Evolutionary conservation across 108 stramenopile genomes (phyloP).

Genomic region (Cyclostephanos invisitatus): DNA sequence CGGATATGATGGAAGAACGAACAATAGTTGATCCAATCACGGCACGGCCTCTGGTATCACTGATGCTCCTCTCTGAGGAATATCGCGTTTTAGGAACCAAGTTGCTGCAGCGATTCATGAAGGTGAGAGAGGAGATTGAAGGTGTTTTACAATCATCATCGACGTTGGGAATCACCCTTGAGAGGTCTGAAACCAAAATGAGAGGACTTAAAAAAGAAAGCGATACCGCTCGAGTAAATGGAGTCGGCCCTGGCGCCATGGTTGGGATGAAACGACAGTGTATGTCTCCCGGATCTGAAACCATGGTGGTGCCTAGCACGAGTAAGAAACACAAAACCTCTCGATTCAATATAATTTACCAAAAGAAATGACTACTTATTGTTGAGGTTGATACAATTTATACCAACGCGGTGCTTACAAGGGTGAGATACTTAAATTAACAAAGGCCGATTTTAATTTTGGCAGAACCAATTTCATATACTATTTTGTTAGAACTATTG

Average conservation of each 20-base stretch:
- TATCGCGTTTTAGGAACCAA: slow-evolving; percentile 16
- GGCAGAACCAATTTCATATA: no score
- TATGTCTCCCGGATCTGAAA: not conserved
- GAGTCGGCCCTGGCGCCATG: not conserved
- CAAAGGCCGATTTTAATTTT: not conserved
- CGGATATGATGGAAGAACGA: slow-evolving; percentile 43
- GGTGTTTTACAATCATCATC: slow-evolving; percentile 22
- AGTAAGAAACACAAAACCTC: not conserved
- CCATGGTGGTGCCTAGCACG: not conserved
- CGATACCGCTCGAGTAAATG: not conserved
- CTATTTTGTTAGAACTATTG: no score
- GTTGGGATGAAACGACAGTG: not conserved
- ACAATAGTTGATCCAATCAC: slow-evolving; percentile 32
- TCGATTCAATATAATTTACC: not conserved
- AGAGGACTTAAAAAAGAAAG: not conserved
- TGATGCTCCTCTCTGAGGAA: slow-evolving; percentile 29
- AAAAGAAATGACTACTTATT: not conserved
- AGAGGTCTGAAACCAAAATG: slow-evolving; percentile 5
- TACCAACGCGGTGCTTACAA: not conserved
- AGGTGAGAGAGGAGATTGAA: slow-evolving; percentile 29
- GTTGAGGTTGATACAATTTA: not conserved
- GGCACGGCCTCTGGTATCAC: slow-evolving; percentile 14
- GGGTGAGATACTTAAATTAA: not conserved
- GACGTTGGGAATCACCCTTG: slow-evolving; percentile 7
- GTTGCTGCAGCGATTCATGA: slow-evolving; percentile 39